Conservation (phyloP, 257 asterid genomes). For the Marsdenia floribunda region DNA sequence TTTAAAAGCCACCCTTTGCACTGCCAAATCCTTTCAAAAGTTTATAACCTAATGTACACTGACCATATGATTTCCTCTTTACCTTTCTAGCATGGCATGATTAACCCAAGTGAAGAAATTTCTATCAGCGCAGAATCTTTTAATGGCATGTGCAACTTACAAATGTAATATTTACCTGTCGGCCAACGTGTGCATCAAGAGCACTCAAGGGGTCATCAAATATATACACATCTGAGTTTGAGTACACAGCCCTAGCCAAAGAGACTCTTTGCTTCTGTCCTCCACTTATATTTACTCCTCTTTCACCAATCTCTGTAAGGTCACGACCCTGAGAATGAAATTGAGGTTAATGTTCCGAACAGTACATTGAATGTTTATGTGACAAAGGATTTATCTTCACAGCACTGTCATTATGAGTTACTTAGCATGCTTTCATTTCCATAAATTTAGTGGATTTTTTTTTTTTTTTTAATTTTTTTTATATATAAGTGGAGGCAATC, state of each 20-base stretch:
- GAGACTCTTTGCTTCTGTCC: conserved; percentile 97
- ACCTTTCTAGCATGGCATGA: background rate
- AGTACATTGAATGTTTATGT: background rate
- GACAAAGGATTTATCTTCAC: background rate
- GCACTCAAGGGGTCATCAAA: conserved; percentile 94
- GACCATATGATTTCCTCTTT: background rate
- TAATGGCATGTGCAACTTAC: background rate
- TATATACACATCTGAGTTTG: conserved; percentile 76
- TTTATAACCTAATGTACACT: background rate
- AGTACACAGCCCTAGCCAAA: conserved; percentile 90
- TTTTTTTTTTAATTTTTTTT: background rate
- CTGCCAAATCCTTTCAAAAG: background rate
- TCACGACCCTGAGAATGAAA: conserved; percentile 56
- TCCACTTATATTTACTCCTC: conserved; percentile 91
- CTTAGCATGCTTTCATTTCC: background rate
- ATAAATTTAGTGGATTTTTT: background rate
- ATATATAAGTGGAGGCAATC: background rate
- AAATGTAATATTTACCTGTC: conserved; percentile 44
- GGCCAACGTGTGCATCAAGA: conserved; percentile 81
- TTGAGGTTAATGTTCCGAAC: background rate
- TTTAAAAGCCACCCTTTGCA: background rate
- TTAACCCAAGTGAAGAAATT: background rate
- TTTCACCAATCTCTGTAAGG: conserved; percentile 93
- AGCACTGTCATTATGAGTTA: background rate
- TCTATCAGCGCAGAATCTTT: background rate